Conservation (phyloP, 1,284 basidiomycete species). For the Sporisorium scitamineum region DNA sequence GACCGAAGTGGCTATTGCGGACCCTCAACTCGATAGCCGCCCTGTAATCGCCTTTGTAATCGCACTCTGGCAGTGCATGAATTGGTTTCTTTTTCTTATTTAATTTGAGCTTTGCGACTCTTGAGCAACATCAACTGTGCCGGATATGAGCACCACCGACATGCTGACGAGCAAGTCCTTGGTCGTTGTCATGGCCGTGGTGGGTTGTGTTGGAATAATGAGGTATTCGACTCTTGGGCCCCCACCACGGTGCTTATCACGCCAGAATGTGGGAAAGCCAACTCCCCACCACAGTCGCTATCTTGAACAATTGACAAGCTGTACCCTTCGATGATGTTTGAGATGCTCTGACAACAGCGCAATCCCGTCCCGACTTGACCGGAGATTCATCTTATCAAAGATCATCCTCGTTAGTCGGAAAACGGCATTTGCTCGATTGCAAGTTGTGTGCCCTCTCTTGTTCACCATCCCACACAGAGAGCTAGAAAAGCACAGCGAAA, state of each 20-base stretch:
- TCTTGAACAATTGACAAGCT: neutral
- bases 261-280: no score
- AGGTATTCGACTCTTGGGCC: neutral
- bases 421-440: no score
- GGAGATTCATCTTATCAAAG: no score
- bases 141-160: no score
- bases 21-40: constrained; percentile 22
- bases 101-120: neutral
- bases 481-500: no score
- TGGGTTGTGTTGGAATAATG: neutral
- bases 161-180: neutral
- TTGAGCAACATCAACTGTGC: neutral
- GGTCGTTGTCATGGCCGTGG: neutral
- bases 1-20: constrained; percentile 15
- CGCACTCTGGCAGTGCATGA: constrained; percentile 1
- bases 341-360: no score
- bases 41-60: no score
- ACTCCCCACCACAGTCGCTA: neutral
- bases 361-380: no score
- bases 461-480: no score
- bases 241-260: neutral
- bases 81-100: neutral
- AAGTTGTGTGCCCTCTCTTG: no score
- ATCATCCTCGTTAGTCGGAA: no score
- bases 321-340: no score